Evolutionary conservation across 2,329 filamentous ascomycete genomes (phyloP).

Genomic region (Penicillium vulpinum): DNA sequence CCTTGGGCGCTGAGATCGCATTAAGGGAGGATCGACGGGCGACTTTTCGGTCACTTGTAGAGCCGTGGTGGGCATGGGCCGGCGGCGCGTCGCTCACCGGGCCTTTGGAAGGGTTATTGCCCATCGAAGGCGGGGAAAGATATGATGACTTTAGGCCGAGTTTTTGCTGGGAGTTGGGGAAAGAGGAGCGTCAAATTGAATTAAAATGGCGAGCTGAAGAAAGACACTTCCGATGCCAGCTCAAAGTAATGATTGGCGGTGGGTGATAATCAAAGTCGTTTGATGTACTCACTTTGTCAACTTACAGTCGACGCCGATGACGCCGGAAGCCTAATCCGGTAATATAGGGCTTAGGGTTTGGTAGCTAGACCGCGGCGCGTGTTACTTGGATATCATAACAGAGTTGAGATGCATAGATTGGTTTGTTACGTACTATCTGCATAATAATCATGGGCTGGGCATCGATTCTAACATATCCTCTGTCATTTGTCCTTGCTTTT

Average conservation of each 20-base stretch:
- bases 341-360: constrained; percentile 26
- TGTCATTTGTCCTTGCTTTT: constrained; percentile 9
- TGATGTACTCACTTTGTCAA: constrained; percentile 7
- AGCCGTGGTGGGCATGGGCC: constrained; percentile 27
- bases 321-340: constrained; percentile 19
- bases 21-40: constrained; percentile 44
- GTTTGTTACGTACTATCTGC: background rate
- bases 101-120: constrained; percentile 51
- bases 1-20: constrained; percentile 40
- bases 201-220: constrained; percentile 27
- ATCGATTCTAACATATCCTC: background rate
- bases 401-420: background rate
- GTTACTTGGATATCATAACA: constrained; percentile 8
- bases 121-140: constrained; percentile 43
- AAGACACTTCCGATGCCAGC: constrained; percentile 13
- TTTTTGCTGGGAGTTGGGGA: constrained; percentile 10
- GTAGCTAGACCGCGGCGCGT: constrained; percentile 3
- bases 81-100: constrained; percentile 35
- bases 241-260: constrained; percentile 10
- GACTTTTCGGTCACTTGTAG: constrained; percentile 40
- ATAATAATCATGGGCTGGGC: constrained; percentile 3
- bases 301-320: constrained; percentile 21
- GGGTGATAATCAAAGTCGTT: constrained; percentile 11
- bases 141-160: constrained; percentile 1
- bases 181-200: constrained; percentile 1